Evolutionary conservation across 2,329 filamentous ascomycete species (phyloP), one percentile per base, ranked within the genome.

Genomic region (Gnomoniopsis smithogilvyi): DNA sequence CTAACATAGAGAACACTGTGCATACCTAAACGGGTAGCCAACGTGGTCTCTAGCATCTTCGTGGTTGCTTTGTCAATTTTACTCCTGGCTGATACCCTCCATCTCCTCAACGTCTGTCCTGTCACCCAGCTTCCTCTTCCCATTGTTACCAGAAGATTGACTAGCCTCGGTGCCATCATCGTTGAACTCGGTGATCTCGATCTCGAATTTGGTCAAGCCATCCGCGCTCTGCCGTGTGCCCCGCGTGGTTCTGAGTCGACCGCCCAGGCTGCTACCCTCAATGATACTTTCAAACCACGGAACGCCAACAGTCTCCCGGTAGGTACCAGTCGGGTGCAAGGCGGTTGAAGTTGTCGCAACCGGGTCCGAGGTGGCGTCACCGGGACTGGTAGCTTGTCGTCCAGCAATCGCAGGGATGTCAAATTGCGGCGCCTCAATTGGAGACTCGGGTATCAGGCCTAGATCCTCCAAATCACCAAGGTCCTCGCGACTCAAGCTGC

Each of bases 231-330:
- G 68, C 26, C 85, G 82, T 59, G 82, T 81, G 17, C 85, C 84
- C 61, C 78, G 80, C 68, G 80, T 74, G 54, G 66, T 81, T 65
- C 84, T 83, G 69, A 85, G 86, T 72, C 89, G 79, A 53, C 81
- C 85, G 2, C 90, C 90, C 46, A 96, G 75, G 43, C 80, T 80
- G 64, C 90, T 93, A 56, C 91, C 88, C 67, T 90, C 83, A 2
- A 96, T 83, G 79, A 96, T 81, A 63, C 85, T 84, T 66, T 96
- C 91, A 65, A 96, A 94, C 91, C 92, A 96, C 0, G 92, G 90
- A 30, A 94, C 81, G 2, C 88, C 88, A 77, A 87, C 91, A 3
- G 85, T 86, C 49, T 90, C 78, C 0, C 84, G 84, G 67, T 66
- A 78, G 62, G 58, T 67, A 3, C 6, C n/a, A 22, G 15, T 19